A percentile compares a stretch with the other conserved stretches of the same genome.
phyloP scores from a whole-genome alignment of 2,329 filamentous ascomycete species.

The Colletotrichum viniferum region DNA sequence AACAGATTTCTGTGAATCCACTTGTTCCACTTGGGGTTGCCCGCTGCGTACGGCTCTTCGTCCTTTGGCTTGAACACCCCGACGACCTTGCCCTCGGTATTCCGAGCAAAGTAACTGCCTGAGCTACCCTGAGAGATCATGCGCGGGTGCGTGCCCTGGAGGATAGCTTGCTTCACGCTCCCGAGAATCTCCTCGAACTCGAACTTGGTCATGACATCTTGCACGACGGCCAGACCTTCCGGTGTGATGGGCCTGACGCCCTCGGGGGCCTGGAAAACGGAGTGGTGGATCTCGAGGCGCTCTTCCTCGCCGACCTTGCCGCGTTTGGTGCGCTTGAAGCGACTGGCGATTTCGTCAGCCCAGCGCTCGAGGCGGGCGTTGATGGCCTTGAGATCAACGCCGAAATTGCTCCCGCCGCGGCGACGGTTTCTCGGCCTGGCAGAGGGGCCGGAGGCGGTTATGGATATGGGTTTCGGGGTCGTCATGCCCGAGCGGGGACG shows the following conservation, averaged over 20 bases:
- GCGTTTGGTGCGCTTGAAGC: constrained; percentile 87
- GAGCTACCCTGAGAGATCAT: constrained; percentile 98
- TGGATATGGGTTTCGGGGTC: constrained; percentile 51
- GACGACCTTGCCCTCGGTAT: constrained; percentile 89
- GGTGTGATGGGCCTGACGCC: constrained; percentile 81
- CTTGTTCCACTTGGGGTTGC: constrained; percentile 99
- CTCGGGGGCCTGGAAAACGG: constrained; percentile 93
- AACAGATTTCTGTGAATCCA: constrained; percentile 99
- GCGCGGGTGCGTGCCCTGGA: constrained; percentile 88
- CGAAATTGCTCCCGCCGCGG: constrained; percentile 73
- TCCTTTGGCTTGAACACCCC: constrained; percentile 99
- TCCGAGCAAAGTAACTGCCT: constrained; percentile 96
- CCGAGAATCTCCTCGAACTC: constrained; percentile 91
- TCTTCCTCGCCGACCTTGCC: constrained; percentile 80
- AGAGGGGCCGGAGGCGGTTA: constrained; percentile 29
- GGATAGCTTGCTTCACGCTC: constrained; percentile 88
- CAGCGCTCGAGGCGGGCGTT: constrained; percentile 94
- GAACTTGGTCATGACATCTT: constrained; percentile 73
- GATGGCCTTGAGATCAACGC: constrained; percentile 97
- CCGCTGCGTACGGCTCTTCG: constrained; percentile 95
- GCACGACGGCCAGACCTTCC: constrained; percentile 70
- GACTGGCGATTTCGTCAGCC: constrained; percentile 97
- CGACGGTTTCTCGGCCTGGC: constrained; percentile 46
- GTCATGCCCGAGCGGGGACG: constrained; percentile 65
- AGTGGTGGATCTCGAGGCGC: constrained; percentile 93